A percentile compares a stretch with the other conserved stretches of the same genome.
Evolutionary conservation across 257 asterid species (phyloP).

Genomic region (Osmanthus fragrans): DNA sequence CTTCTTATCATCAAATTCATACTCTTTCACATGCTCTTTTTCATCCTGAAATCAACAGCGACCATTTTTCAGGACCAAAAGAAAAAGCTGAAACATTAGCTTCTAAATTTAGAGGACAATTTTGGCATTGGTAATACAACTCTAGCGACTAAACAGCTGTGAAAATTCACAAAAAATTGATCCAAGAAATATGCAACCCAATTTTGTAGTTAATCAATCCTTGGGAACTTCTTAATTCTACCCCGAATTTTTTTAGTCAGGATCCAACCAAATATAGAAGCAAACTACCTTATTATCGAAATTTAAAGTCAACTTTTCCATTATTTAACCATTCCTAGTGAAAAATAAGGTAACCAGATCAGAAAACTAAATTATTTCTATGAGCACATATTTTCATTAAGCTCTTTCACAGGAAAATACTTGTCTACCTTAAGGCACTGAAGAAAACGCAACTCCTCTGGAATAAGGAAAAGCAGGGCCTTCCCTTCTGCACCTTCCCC

Average conservation of each 20-base stretch:
- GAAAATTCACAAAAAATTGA: background rate
- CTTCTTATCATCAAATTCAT: slow-evolving; percentile 71
- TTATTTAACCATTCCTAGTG: background rate
- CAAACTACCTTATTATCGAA: background rate
- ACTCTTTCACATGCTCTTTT: slow-evolving; percentile 83
- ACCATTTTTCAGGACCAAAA: slow-evolving; percentile 14
- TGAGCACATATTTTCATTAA: slow-evolving; percentile 5
- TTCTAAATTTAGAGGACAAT: background rate
- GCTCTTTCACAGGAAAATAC: slow-evolving; percentile 18
- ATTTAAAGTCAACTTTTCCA: background rate
- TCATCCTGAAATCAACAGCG: slow-evolving; percentile 61
- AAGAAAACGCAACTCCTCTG: slow-evolving; percentile 81
- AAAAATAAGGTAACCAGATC: background rate
- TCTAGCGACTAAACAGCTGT: background rate
- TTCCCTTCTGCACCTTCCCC: slow-evolving; percentile 96
- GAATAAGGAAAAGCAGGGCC: slow-evolving; percentile 90
- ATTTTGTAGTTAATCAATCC: too few species aligned
- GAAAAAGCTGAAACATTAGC: background rate
- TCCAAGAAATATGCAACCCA: background rate
- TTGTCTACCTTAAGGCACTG: slow-evolving; percentile 61
- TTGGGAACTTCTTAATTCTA: background rate
- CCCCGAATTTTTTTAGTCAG: background rate
- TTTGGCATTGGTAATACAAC: background rate
- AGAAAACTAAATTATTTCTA: background rate
- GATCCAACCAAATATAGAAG: background rate